A percentile compares a stretch with the other conserved stretches of the same genome.
Evolutionary conservation across 208 protist genomes (phyloP).

Genomic region (Trypanosoma brucei): DNA sequence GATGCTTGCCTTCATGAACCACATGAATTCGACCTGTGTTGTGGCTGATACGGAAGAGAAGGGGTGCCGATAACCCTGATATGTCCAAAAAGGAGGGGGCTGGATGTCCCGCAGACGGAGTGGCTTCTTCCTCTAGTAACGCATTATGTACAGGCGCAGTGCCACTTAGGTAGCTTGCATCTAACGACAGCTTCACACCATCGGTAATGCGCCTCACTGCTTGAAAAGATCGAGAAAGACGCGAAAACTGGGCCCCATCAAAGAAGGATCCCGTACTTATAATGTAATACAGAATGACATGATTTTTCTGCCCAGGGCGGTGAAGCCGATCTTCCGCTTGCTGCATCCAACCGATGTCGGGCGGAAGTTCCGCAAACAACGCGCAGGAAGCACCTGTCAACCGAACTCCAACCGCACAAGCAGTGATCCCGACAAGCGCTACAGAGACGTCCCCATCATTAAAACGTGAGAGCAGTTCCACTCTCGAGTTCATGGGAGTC

Average conservation of each 20-base stretch:
- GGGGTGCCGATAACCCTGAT: not conserved
- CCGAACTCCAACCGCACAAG: slow-evolving; percentile 71
- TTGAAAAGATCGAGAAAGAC: slow-evolving; percentile 32
- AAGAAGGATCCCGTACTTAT: slow-evolving; percentile 56
- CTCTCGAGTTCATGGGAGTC: slow-evolving; percentile 32
- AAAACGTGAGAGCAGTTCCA: slow-evolving; percentile 35
- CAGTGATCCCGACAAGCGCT: slow-evolving; percentile 73
- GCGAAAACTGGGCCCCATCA: slow-evolving; percentile 57
- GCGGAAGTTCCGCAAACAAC: slow-evolving; percentile 83
- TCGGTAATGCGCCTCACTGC: slow-evolving; percentile 17
- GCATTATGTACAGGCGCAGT: not conserved
- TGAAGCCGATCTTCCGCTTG: slow-evolving; percentile 85
- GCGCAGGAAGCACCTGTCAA: slow-evolving; percentile 58
- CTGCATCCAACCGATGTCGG: slow-evolving; percentile 67
- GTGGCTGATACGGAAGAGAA: slow-evolving; percentile 42
- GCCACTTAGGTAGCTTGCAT: slow-evolving; percentile 15
- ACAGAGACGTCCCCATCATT: slow-evolving; percentile 32
- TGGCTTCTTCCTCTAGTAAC: slow-evolving; percentile 2
- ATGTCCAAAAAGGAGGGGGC: slow-evolving; percentile 3
- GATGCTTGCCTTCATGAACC: slow-evolving; percentile 1
- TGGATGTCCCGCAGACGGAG: not conserved
- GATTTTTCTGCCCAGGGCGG: slow-evolving; percentile 48
- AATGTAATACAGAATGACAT: slow-evolving; percentile 63
- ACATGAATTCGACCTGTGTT: slow-evolving; percentile 76
- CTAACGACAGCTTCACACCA: slow-evolving; percentile 14